Evolutionary conservation across 345 rosid species (phyloP).

Genomic region (Gynandropsis gynandra): DNA sequence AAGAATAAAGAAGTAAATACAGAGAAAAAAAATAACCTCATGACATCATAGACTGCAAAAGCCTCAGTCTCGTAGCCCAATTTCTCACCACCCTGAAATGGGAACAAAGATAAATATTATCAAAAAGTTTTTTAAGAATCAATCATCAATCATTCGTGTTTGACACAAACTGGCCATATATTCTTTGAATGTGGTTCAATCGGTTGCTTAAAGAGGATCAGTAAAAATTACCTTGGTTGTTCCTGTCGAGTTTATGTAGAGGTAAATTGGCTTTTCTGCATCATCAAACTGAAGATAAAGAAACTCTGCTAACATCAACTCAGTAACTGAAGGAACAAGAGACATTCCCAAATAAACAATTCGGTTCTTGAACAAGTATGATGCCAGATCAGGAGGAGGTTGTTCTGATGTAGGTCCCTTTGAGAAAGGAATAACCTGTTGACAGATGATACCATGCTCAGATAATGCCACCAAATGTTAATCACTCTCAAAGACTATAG

Average conservation of each 20-base stretch:
- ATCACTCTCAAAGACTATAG: background rate
- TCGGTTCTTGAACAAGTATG: conserved; percentile 67
- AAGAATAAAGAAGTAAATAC: conserved; percentile 7
- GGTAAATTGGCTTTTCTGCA: conserved; percentile 73
- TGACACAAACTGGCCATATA: background rate
- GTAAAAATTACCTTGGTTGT: conserved; percentile 58
- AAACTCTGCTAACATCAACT: conserved; percentile 76
- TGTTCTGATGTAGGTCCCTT: conserved; percentile 74
- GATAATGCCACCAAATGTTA: background rate
- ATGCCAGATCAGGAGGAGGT: conserved; percentile 92
- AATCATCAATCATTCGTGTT: background rate
- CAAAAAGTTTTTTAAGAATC: conserved; percentile 1
- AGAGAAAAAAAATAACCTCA: conserved; percentile 45
- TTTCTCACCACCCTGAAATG: conserved; percentile 43
- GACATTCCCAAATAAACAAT: conserved; percentile 96
- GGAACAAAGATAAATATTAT: conserved; percentile 9
- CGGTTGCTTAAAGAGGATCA: conserved; percentile 8
- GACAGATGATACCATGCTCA: conserved; percentile 7
- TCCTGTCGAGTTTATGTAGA: conserved; percentile 92
- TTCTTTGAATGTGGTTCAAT: background rate
- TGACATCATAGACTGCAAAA: conserved; percentile 81
- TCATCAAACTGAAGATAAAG: conserved; percentile 88
- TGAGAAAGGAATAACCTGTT: conserved; percentile 76
- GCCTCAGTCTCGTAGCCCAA: conserved; percentile 91
- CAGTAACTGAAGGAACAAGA: conserved; percentile 86